phyloP scores from a whole-genome alignment of 164 flowering plant species.

The Stephania cephalantha region DNA sequence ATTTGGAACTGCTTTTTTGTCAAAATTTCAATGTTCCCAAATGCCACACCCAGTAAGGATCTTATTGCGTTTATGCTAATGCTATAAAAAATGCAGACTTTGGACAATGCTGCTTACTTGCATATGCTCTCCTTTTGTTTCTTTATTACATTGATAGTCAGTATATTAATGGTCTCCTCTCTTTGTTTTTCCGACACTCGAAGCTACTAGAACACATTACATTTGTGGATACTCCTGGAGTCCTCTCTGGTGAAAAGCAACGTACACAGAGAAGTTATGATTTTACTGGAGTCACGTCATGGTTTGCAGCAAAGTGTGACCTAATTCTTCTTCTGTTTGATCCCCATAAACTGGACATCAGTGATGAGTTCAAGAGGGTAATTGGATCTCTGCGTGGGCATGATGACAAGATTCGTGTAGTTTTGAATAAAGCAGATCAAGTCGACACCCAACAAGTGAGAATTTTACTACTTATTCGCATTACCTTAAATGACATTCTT shows the following conservation, averaged over 20 bases:
- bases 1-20: conserved; percentile 91
- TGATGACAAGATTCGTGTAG: conserved; percentile 97
- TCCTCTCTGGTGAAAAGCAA: conserved; percentile 95
- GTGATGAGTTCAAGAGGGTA: conserved; percentile 96
- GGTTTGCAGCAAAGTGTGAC: conserved; percentile 98
- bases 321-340: conserved; percentile 86
- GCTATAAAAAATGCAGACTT: neutral
- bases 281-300: conserved; percentile 94
- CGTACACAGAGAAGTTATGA: conserved; percentile 93
- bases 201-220: conserved; percentile 92
- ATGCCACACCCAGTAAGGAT: conserved; percentile 91
- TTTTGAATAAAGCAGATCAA: conserved; percentile 97
- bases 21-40: conserved; percentile 97
- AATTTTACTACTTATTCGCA: neutral
- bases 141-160: neutral
- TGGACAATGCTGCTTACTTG: neutral
- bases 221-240: conserved; percentile 97
- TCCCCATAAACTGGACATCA: conserved; percentile 93
- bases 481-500: neutral
- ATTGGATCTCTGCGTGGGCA: conserved; percentile 91
- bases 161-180: neutral
- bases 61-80: neutral
- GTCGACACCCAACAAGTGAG: conserved; percentile 94
- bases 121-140: neutral
- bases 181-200: conserved; percentile 5